Conservation (phyloP, 2,329 filamentous ascomycete species). For the Zasmidium citrigriseum region DNA sequence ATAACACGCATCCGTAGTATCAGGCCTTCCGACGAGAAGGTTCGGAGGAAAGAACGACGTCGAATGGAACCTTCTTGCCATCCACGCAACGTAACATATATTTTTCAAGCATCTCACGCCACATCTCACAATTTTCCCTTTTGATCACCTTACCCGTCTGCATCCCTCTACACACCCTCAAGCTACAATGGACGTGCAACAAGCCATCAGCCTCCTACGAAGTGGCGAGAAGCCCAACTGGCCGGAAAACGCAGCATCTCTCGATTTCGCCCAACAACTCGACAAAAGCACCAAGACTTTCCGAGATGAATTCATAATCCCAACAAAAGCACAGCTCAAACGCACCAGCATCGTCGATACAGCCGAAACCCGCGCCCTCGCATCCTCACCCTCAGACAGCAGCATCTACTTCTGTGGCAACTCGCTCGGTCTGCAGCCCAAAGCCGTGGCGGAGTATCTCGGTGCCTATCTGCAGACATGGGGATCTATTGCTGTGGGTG, state of each 20-base stretch:
- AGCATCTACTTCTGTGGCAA: slow-evolving; percentile 86
- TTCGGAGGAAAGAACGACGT: neutral
- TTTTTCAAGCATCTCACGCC: slow-evolving; percentile 2
- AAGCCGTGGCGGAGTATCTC: slow-evolving; percentile 64
- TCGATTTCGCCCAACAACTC: slow-evolving; percentile 28
- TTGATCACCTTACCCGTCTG: neutral
- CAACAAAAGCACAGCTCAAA: slow-evolving; percentile 70
- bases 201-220: slow-evolving; percentile 27
- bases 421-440: slow-evolving; percentile 81
- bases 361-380: slow-evolving; percentile 16
- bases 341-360: slow-evolving; percentile 55
- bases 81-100: neutral
- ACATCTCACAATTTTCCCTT: neutral
- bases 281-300: slow-evolving; percentile 27
- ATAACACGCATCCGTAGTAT: neutral
- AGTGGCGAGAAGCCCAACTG: slow-evolving; percentile 25
- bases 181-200: slow-evolving; percentile 26
- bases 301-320: slow-evolving; percentile 68
- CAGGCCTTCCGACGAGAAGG: neutral
- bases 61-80: neutral
- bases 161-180: neutral
- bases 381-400: slow-evolving; percentile 36
- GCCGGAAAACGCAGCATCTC: slow-evolving; percentile 25
- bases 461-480: slow-evolving; percentile 76
- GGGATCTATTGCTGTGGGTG: slow-evolving; percentile 82